Base-by-base conservation (phyloP, 805 yeast species). In the Hanseniaspora lindneri region DNA sequence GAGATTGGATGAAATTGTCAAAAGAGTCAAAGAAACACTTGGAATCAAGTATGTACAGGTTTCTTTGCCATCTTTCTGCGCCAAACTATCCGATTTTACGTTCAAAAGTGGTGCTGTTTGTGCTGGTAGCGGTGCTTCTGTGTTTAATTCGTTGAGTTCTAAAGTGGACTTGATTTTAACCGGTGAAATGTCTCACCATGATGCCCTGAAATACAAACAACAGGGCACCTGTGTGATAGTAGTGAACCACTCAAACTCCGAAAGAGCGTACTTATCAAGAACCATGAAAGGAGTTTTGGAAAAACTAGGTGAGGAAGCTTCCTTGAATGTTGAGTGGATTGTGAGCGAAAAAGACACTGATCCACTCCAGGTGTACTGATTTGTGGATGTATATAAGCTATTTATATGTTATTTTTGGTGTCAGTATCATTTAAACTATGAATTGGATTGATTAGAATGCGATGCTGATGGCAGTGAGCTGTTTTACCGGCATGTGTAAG, bases 181-280 rank as follows among this genome's bases (percentile, higher is more conserved):
- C 0, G 99, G 99, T 1, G 99, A 92, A 60, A 66, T 92, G 55
- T 80, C 95, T 21, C 99, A 92, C 58, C 99, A 92, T 60, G 96
- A 92, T 61, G 81, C 83, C 9, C 70, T 92, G 34, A 74, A 64
- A 50, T 70, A 80, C 54, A 76, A 72, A 42, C 97, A 89, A 56
- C 57, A 67, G 14, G 95, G 95, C 0, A 69, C 76, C 16, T 68
- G 77, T 9, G 85, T 87, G 2, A 70, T 92, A 41, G 75, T 77
- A 2, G 83, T 94, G 57, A 89, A 89, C 57, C 98, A 92, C 59
- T 75, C 94, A 17, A 89, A 89, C 61, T 85, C 96, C 0, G 98
- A 92, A 64, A 70, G 98, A 50, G 95, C 94, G 0, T 92, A 79
- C 59, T 66, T 92, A 53, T 54, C 58, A 21, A 71, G 66, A 1